Evolutionary conservation across 495 filamentous ascomycete genomes (phyloP).

Genomic region (Aspergillus nidulans): DNA sequence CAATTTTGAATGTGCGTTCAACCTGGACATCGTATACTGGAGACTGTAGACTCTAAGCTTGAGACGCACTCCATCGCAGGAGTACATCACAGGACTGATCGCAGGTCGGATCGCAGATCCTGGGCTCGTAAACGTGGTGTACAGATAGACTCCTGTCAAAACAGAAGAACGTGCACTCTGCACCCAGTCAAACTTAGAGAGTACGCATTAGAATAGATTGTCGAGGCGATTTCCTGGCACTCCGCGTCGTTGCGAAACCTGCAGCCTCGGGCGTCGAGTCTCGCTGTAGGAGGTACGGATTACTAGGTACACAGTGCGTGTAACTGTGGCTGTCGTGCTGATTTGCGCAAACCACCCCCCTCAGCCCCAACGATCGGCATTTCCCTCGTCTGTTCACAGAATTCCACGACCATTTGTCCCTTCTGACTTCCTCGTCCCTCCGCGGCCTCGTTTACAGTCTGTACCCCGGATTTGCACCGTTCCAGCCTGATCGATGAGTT

Average conservation of each 20-base stretch:
- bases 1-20: neutral
- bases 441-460: neutral
- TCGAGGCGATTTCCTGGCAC: no score
- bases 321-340: neutral
- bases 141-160: neutral
- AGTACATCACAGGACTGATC: no score
- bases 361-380: constrained; percentile 9
- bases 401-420: constrained; percentile 3
- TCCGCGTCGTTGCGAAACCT: neutral
- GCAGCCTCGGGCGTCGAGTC: neutral
- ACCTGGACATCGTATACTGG: neutral
- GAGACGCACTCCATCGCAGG: neutral
- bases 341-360: neutral
- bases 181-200: neutral
- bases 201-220: neutral
- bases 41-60: neutral
- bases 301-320: neutral
- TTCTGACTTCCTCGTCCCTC: constrained; percentile 15
- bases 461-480: constrained; percentile 9
- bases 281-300: neutral
- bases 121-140: neutral
- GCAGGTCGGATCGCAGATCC: neutral
- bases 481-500: constrained; percentile 6
- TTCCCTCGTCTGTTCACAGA: constrained; percentile 16
- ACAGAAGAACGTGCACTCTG: neutral